Percentiles rank a stretch among this genome's conserved stretches.
phyloP scores from a whole-genome alignment of 768 basidiomycete genomes.

The Calocera cornea region DNA sequence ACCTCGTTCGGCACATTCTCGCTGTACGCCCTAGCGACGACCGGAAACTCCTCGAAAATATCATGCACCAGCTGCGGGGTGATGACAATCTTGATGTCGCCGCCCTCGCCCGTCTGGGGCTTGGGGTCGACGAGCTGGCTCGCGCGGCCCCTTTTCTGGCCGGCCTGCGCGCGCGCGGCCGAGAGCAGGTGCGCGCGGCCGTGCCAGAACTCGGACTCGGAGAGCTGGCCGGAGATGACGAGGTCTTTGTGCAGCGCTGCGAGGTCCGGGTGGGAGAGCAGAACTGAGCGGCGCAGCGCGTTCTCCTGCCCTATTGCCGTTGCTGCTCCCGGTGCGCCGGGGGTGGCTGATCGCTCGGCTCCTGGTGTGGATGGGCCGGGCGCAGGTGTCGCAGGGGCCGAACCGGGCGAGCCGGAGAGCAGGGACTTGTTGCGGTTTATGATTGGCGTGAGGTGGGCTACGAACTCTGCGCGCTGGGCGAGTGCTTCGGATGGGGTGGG shows the following conservation, averaged over 20 bases:
- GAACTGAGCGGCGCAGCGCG: slow-evolving; percentile 54
- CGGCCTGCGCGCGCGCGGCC: slow-evolving; percentile 59
- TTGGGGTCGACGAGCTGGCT: slow-evolving; percentile 81
- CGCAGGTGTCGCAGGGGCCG: too few species aligned
- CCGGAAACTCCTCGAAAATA: slow-evolving; percentile 95
- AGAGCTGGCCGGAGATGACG: slow-evolving; percentile 71
- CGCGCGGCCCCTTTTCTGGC: slow-evolving; percentile 64
- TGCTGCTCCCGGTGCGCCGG: slow-evolving; percentile 21
- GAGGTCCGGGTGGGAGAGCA: slow-evolving; percentile 65
- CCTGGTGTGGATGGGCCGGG: slow-evolving; percentile 17
- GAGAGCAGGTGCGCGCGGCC: slow-evolving; percentile 76
- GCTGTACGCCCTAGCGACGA: slow-evolving; percentile 79
- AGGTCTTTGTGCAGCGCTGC: slow-evolving; percentile 74
- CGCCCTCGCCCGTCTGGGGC: slow-evolving; percentile 68
- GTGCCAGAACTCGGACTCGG: slow-evolving; percentile 94
- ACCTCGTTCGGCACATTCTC: slow-evolving; percentile 87
- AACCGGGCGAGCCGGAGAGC: slow-evolving; percentile 12
- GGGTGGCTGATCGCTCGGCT: slow-evolving; percentile 12
- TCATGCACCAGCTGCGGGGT: slow-evolving; percentile 87
- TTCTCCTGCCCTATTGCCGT: slow-evolving; percentile 18
- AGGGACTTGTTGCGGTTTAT: slow-evolving; percentile 54
- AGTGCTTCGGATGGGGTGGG: slow-evolving; percentile 44
- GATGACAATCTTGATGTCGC: slow-evolving; percentile 78
- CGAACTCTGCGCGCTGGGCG: slow-evolving; percentile 69
- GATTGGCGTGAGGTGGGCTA: slow-evolving; percentile 60